Evolutionary conservation across 768 basidiomycete genomes (phyloP), one percentile per base, ranked within the genome.

Genomic region (Boletus reticulatus): DNA sequence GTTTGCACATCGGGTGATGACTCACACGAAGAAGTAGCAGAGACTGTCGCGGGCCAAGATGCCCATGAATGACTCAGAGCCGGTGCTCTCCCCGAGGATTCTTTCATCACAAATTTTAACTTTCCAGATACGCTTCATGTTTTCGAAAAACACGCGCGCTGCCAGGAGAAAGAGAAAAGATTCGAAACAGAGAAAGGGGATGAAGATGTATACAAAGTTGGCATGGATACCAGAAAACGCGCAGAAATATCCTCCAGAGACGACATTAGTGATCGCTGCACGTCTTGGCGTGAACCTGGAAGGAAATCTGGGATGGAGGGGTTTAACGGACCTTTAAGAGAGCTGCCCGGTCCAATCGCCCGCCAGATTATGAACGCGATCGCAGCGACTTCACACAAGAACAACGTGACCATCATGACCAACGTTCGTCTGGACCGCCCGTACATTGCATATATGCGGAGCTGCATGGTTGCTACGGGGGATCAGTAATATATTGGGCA

Each of bases 371-470:
- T 57, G 41, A 62, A 58, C 22, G 52, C 45, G 37, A 72, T 61
- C 20, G 61, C 63, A 8, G 29, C 47, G 20, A 69, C 60, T 45
- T 70, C 71, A n/a, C 64, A 60, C 6, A 59, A 0, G 44, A 71
- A 71, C 7, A 46, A 16, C 0, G 43, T 16, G 16, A 71, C 17
- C 32, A 72, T 50, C 9, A 67, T 14, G 22, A n/a, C 0, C 20
- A 73, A 32, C 27, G 64, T 56, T 39, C 20, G 55, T 32, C 42
- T 64, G n/a, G 69, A 64, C 6, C 56, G 67, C 48, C 53, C 56
- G 57, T 71, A 71, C 67, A 73, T 61, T 6, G 71, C 70, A 27
- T 71, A 73, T 61, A 71, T 59, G 47, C 70, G 70, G 43, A 71
- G 66, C 31, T 64, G 62, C 70, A 73, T 73, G 16, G 64, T 71